Evolutionary conservation across 345 rosid genomes (phyloP), one percentile per base, ranked within the genome.

Genomic region (Euphorbia tirucalli): DNA sequence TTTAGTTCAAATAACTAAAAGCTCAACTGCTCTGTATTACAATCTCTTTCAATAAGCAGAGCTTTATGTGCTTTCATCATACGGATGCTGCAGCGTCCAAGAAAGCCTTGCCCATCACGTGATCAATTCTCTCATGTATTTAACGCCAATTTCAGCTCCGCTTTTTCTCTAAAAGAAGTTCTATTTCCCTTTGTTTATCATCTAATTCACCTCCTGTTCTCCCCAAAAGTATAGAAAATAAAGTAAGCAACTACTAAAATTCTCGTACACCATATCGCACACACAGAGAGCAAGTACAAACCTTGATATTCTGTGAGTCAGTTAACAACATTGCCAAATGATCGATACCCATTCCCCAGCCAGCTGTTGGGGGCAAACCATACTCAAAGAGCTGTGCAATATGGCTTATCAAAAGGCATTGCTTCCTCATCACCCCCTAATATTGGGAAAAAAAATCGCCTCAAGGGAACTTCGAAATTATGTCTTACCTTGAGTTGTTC

Each of bases 371-470:
- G 73, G 99, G 91, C 82, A 95, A 74, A 21, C 97, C 96, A 67
- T 89, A 92, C 74, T 95, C 98, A 16, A 16, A 95, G 91, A 52
- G 97, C 91, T 0, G 82, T 83, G 69, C 98, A 92, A 65, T 92
- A 95, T 30, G 93, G 87, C 81, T 95, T 98, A 79, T 95, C 99
- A 63, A 88, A 62, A 62, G 97, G 93, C 98, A 95, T 95, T 1
- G 99, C 99, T 83, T 95, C 99, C 63, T 92, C 99, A 70, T 95
- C 99, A 41, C 99, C 99, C 82, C 98, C 92, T 92, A 79, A 64
- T 16, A 74, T 55, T 28, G 7, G 57, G 65, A 60, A 61, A 31
- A 41, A 19, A 55, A 11, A n/a, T 31, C 27, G 43, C 32, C 50
- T 35, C 35, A 73, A 48, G 49, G 11, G 49, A 32, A 0, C 50